Evolutionary conservation across 31 red algal genomes (phyloP), one percentile per base, ranked within the genome.

Genomic region (Odonthalia washingtoniensis): DNA sequence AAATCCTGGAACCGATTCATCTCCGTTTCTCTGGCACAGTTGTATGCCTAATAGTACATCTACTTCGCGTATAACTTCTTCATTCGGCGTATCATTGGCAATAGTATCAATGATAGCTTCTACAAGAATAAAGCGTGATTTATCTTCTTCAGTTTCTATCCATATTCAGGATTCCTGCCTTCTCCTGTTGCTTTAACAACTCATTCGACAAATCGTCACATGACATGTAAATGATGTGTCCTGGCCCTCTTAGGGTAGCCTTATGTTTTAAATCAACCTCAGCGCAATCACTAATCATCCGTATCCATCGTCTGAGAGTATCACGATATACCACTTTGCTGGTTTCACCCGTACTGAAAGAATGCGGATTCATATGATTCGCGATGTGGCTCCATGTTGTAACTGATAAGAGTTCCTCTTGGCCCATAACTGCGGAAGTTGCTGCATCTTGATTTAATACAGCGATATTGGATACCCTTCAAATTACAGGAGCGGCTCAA

Each of bases 31-130:
- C 21, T 75, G 1, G 46, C 67, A 86, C n/a, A 2, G 42, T 4
- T 86, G 49, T 57, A 57, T 57, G 9, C 21, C 49, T 57, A 14
- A 9, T 57, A 57, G 21, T 14, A 9, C 9, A 9, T 86, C 70
- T 38, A 86, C 42, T 62, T 86, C 44, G 60, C 83, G 0, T 1
- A 63, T 63, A 24, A 75, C 46, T 41, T 33, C 40, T 45, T 86
- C 83, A 2, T 46, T 86, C 37, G 83, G 83, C 27, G 36, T 86
- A 21, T 86, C 83, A 35, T 86, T 86, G 0, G 67, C 83, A 65
- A 86, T 75, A 1, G n/a, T 14, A 4, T 75, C 69, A 64, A 75
- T 34, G 0, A 74, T 86, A 26, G 26, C 40, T 32, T 86, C 83
- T 28, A 84, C 36, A 0, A 75, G 67, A 24, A 24, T 16, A 17